These are phyloP conservation scores for Magnusiomyces sp. DNA, from an alignment of 1,139 yeast species.

Conservation along the genomic window DNA sequence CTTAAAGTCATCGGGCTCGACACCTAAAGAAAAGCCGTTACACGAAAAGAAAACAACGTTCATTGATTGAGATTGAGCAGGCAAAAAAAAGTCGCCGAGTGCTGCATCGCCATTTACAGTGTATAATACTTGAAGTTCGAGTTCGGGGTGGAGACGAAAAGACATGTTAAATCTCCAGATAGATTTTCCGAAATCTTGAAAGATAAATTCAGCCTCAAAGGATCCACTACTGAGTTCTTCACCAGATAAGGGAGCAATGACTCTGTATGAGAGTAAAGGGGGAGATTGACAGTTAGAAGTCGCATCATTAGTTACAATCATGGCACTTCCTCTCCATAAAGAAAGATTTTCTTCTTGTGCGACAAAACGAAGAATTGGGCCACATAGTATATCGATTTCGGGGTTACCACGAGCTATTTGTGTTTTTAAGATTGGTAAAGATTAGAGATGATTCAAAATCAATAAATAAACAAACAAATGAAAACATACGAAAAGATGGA, in stretches of 20 bases:
- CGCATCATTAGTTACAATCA: conserved; percentile 45
- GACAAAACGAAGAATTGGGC: conserved; percentile 64
- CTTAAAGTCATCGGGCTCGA: conserved; percentile 56
- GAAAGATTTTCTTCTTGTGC: conserved; percentile 48
- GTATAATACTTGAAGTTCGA: conserved; percentile 9
- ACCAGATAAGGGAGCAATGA: conserved; percentile 10
- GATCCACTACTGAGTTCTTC: conserved; percentile 16
- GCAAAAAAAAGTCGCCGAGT: conserved; percentile 46
- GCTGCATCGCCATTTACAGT: conserved; percentile 40
- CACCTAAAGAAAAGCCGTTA: conserved; percentile 80
- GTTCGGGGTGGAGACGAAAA: conserved; percentile 24
- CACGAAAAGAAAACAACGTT: conserved; percentile 78
- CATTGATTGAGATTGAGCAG: conserved; percentile 55
- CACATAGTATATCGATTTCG: conserved; percentile 51
- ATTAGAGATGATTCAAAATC: not conserved
- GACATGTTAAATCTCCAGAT: conserved; percentile 60
- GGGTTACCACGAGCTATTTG: conserved; percentile 26
- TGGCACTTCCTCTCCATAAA: conserved; percentile 55
- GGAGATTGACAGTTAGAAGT: conserved; percentile 14
- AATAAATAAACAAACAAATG: not conserved
- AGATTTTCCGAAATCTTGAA: conserved; percentile 42
- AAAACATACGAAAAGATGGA: not conserved
- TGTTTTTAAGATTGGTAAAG: not conserved
- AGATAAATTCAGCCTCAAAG: not conserved
- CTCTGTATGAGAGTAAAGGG: conserved; percentile 14